A percentile compares a stretch with the other conserved stretches of the same genome.
phyloP scores from a whole-genome alignment of 1,139 yeast species.

The Pichia sp. region DNA sequence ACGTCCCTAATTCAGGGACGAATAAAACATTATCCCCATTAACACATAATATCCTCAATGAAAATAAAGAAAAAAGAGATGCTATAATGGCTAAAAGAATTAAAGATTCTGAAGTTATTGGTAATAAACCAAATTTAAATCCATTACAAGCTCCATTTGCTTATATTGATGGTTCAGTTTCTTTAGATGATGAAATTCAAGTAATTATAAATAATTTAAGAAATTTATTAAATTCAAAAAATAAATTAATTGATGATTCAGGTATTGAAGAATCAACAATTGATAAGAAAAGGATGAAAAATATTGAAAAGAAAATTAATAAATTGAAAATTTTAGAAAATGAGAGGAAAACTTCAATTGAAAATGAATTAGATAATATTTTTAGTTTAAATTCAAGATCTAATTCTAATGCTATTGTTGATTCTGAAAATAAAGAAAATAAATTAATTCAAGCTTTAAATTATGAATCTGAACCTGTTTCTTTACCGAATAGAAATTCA shows the following conservation, averaged over 20 bases:
- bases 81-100: slow-evolving; percentile 12
- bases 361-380: background rate
- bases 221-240: background rate
- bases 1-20: no score
- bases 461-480: slow-evolving; percentile 6
- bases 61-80: slow-evolving; percentile 1
- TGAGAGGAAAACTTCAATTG: background rate
- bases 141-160: slow-evolving; percentile 15
- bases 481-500: slow-evolving; percentile 12
- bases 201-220: background rate
- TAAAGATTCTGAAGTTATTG: slow-evolving; percentile 12
- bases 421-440: slow-evolving; percentile 6
- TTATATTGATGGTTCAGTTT: slow-evolving; percentile 10
- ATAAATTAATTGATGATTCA: slow-evolving; percentile 7
- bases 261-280: slow-evolving; percentile 5
- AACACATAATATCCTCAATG: no score
- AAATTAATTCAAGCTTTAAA: background rate
- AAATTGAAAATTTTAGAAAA: slow-evolving; percentile 1
- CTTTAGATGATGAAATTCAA: slow-evolving; percentile 2
- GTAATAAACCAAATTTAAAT: slow-evolving; percentile 10
- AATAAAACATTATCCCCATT: no score
- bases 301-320: slow-evolving; percentile 6
- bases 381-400: no score
- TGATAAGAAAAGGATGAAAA: slow-evolving; percentile 10
- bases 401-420: no score